Base-by-base conservation (phyloP, 2,329 filamentous ascomycete species). In the Alternaria sp. region DNA sequence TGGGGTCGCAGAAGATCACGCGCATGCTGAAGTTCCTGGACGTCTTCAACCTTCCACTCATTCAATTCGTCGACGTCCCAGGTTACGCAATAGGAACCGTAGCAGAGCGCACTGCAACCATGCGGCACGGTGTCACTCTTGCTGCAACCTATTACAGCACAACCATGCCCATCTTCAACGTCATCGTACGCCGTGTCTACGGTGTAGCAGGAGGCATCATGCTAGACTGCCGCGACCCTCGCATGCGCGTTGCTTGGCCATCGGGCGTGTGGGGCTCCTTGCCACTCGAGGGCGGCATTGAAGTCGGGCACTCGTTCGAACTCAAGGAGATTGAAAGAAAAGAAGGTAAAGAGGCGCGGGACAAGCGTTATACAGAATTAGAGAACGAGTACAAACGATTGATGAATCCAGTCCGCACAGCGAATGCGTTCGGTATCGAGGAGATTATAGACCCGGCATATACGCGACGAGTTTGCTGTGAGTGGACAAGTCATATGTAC, bases 131-230 rank as follows among this genome's bases (percentile, higher is more conserved):
- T 0, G 81, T 90, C 4, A 83, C 86, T 46, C 81, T 89, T 1
- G 86, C 85, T 6, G 85, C 85, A 56, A 82, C 87, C 0, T 90
- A 90, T 70, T 89, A 85, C 71, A 84, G 84, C 22, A 89, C 87
- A 0, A 89, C 87, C 0, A 85, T 84, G 54, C 86, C 88, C 0
- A 82, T 90, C 3, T 89, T 89, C 77, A 86, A 80, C 56, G 85
- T 90, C n/a, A 81, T 90, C 5, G 85, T 86, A 1, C 80, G 88
- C 6, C 83, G 86, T 48, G 85, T 83, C 1, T 89, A 87, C 66
- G 88, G 88, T 4, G 87, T 90, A 1, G 88, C 88, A 1, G 88
- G 88, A 0, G 87, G 86, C 0, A 78, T 89, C 16, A 90, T 90
- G 87, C 77, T 89, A 0, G 87, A 88, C 44, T 86, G 83, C 53